A percentile compares a stretch with the other conserved stretches of the same genome.
These are phyloP conservation scores for Penicillium mononematosum DNA, from an alignment of 495 filamentous ascomycete genomes.

Conservation along the genomic window DNA sequence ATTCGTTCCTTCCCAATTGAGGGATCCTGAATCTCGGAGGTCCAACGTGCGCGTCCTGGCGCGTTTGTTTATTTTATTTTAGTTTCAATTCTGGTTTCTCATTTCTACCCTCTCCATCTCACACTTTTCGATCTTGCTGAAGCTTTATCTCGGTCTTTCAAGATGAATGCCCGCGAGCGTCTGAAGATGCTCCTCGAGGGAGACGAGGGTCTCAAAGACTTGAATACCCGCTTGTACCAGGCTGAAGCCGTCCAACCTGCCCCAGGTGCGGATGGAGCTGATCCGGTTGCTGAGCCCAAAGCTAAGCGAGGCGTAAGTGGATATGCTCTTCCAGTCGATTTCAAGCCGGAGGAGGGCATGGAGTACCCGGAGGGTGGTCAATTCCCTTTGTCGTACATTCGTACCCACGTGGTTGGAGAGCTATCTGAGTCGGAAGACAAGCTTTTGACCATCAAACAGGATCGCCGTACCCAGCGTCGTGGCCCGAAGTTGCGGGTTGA, in stretches of 20 bases:
- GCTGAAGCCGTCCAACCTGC: neutral
- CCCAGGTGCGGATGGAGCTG: neutral
- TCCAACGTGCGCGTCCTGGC: neutral
- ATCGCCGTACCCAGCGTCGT: neutral
- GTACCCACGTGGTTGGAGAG: slow-evolving; percentile 4
- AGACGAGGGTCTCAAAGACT: slow-evolving; percentile 20
- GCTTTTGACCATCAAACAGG: slow-evolving; percentile 6
- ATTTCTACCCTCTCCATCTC: neutral
- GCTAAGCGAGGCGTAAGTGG: slow-evolving; percentile 5
- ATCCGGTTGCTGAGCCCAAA: neutral
- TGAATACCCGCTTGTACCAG: slow-evolving; percentile 23
- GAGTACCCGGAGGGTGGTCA: too few species aligned
- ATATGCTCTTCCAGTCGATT: neutral
- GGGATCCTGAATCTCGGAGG: too few species aligned
- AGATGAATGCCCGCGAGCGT: slow-evolving; percentile 28
- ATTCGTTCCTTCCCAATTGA: too few species aligned
- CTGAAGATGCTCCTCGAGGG: slow-evolving; percentile 29
- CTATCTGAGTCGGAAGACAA: neutral
- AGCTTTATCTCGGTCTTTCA: neutral
- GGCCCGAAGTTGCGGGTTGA: too few species aligned
- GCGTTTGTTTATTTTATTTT: neutral
- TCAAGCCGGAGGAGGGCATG: neutral
- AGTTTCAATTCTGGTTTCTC: too few species aligned
- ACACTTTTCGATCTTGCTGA: slow-evolving; percentile 1
- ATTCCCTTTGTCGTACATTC: slow-evolving; percentile 2